Base-by-base conservation (phyloP, 345 rosid genomes). In the Psidium guajava region DNA sequence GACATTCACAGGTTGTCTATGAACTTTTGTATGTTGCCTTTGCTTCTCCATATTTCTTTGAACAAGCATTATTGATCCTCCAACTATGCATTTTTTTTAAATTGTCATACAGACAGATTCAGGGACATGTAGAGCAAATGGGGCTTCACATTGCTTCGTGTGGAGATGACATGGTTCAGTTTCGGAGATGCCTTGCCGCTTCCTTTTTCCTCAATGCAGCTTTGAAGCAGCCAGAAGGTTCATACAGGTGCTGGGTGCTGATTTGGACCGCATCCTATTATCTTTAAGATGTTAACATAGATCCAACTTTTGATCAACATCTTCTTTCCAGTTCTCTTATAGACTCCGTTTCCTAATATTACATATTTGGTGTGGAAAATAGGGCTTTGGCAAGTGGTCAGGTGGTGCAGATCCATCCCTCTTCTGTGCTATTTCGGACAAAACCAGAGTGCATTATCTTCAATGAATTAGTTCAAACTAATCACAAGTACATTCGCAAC, bases 201-300 rank as follows among this genome's bases (percentile, higher is more conserved):
- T 92, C 98, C 22, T 97, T 97, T 97, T 97, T 97, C 91, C 95
- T 95, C 83, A 95, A 95, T 89, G 99, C 99, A 50, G 99, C 98
- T 82, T 86, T 92, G 90, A 95, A 92, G 91, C 98, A 97, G 88
- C 94, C 98, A 18, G 97, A 97, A 27, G 95, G 98, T 50, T 90
- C 90, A 80, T 97, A 95, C 92, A 94, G 97, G 99, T 96, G 86
- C 5, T 54, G 36, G 32, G 73, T 86, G 61, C 47, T 25, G 64
- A 73, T 83, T 16, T 6, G 6, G 54, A 54, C 28, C 7, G 42
- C 83, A 15, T 51, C 83, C 56, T 82, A 42, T 82, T 44, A 47
- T 85, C 85, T 32, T 27, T 83, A 83, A 83, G 21, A 49, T 47
- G 82, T 52, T 85, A 85, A 77, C 58, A 80, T 82, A 28, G 69